A percentile compares a stretch with the other conserved stretches of the same genome.
These are phyloP conservation scores for Citrus reticulata DNA, from an alignment of 345 rosid species.

Conservation along the genomic window DNA sequence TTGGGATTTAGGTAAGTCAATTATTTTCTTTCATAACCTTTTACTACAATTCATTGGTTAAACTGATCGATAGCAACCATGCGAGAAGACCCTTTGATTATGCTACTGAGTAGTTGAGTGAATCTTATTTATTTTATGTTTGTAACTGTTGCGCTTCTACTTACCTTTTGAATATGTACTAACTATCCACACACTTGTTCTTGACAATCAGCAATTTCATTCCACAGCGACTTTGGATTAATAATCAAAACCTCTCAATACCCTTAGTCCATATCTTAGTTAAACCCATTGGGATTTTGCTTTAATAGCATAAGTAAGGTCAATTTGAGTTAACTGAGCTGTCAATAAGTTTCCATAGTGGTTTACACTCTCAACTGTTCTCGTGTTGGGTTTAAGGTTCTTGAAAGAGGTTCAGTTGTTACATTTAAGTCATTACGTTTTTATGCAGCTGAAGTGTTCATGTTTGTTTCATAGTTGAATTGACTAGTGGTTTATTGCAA, in stretches of 20 bases:
- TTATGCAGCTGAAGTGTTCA: background rate
- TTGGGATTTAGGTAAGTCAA: constrained; percentile 68
- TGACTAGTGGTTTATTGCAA: constrained; percentile 20
- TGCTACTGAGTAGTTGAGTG: background rate
- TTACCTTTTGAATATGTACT: no score
- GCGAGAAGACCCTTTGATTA: background rate
- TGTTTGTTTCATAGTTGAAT: background rate
- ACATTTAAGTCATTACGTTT: background rate
- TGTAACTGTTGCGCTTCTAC: no score
- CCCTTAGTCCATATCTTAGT: background rate
- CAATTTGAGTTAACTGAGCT: background rate
- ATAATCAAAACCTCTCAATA: no score
- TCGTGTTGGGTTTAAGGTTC: background rate
- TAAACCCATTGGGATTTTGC: background rate
- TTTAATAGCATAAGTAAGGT: background rate
- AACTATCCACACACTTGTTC: no score
- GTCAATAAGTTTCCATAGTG: background rate
- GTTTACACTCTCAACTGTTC: background rate
- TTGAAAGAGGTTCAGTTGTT: background rate
- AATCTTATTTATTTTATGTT: background rate
- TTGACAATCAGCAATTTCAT: no score
- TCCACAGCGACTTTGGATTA: no score
- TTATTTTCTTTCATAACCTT: background rate
- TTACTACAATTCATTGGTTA: no score
- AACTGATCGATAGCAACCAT: background rate